Base-by-base conservation (phyloP, 208 protist species). In the Leishmania lainsoni region DNA sequence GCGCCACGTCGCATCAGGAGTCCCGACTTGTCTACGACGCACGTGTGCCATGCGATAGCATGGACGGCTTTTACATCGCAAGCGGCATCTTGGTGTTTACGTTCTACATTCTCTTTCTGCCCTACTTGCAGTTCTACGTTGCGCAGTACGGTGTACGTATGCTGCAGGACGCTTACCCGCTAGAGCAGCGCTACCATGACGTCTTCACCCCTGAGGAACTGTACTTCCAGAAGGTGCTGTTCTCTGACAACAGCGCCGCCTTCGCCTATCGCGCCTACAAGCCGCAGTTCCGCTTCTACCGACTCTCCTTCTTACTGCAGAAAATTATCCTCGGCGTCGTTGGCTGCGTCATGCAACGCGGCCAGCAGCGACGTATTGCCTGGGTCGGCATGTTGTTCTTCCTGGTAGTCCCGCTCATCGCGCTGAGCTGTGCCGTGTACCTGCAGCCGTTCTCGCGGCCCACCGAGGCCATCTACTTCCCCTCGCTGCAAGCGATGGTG, bases 241-340 rank as follows among this genome's bases (percentile, higher is more conserved):
- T 78, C 32, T 94, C 91, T 2, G 65, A 81, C 52, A 95, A 95
- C 76, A 78, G 87, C 65, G 90, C 90, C 5, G 70, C 80, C 66
- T 90, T 90, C 48, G 82, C 92, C 29, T 96, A 93, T 66, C 79
- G 86, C 39, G 90, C 89, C 4, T 96, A 91, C 79, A 91, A 87
- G 79, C 86, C 80, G 9, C 56, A 86, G 56, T 95, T 87, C 65
- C 85, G 86, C 66, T 90, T 88, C 75, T 92, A 90, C 54, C 86
- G 88, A n/a, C 76, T 95, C 5, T 85, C 79, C 17, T 93, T 95
- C 75, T 61, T 96, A 39, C 22, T 93, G 65, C 91, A 96, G 76
- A 94, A 92, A 56, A 80, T 93, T 51, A 45, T 93, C 5, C 56
- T 96, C 0, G 89, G 85, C n/a, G n/a, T 88, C 35, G 86, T 93